Percentiles rank a stretch among this genome's conserved stretches.
Evolutionary conservation across 169 alveolate genomes (phyloP).

Genomic region (Plasmodium coatneyi): DNA sequence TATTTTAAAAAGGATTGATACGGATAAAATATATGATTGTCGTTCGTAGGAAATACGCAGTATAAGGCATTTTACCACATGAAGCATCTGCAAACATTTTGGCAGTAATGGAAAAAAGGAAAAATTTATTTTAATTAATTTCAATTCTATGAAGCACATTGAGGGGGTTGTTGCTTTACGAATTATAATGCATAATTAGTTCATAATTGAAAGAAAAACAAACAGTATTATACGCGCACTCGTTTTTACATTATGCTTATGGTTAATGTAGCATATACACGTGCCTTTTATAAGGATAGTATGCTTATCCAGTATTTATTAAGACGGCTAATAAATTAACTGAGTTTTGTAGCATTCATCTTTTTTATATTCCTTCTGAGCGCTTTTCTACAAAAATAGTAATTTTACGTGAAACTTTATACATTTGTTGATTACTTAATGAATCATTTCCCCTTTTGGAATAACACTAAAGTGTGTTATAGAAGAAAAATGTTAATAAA

Average conservation of each 20-base stretch:
- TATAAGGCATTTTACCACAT: not conserved
- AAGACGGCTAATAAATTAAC: not conserved
- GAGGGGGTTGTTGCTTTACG: not conserved
- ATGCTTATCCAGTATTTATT: not conserved
- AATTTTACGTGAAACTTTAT: not conserved
- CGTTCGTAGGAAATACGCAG: not conserved
- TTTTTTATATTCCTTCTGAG: not conserved
- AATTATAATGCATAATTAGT: not conserved
- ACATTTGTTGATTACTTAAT: not conserved
- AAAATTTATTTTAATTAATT: not conserved
- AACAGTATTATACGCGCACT: not conserved
- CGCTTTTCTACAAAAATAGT: not conserved
- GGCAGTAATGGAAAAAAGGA: not conserved
- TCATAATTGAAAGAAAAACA: not conserved
- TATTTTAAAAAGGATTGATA: not conserved
- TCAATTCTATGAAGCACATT: not conserved
- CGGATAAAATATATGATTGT: not conserved
- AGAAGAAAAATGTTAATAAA: not conserved
- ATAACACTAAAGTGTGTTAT: not conserved
- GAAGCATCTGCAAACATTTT: not conserved
- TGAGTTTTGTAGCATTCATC: not conserved
- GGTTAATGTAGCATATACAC: not conserved
- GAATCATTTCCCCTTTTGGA: not conserved
- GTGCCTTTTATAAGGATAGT: not conserved
- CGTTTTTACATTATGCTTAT: not conserved